Base-by-base conservation (phyloP, 139 green algal genomes). In the Chlorella sp. region DNA sequence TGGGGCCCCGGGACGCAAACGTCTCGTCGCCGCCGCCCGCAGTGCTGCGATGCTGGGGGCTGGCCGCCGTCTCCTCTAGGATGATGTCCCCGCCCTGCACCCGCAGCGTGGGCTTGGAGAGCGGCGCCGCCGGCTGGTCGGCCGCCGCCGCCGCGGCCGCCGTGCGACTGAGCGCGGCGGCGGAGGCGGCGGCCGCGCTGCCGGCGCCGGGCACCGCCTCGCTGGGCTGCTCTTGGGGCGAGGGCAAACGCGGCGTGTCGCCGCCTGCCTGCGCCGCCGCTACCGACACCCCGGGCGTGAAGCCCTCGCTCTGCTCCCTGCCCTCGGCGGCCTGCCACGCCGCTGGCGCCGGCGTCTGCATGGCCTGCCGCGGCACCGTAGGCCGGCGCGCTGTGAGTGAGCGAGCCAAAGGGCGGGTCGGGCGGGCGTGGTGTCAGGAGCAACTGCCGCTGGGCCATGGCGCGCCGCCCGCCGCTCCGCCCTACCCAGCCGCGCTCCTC, bases 21-120 rank as follows among this genome's bases (percentile, higher is more conserved):
- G n/a, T n/a, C n/a, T n/a, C n/a, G n/a, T n/a, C n/a, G n/a, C n/a
- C n/a, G n/a, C n/a, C 35, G 3, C 45, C 60, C 6, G 17, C 60
- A 11, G 53, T 31, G 23, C 3, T 27, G 3, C 27, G 53, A 5
- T 35, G 35, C 36, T 53, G 51, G 15, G 68, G 53, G 68, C 51
- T 65, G 38, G 59, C 6, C 5, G 65, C 67, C n/a, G n/a, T n/a
- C 33, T 76, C 66, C 42, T 82, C 76, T 23, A 82, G 55, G 27
- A 82, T 82, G 50, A 82, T 82, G 36, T 82, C 76, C 9, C 46
- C 67, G 40, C 55, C 76, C 40, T 77, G 76, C 38, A 82, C 48
- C 9, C 76, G 38, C 31, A 82, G 25, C 29, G 27, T 41, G 11
- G 70, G 70, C 43, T 63, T 33, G 56, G 56, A 21, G 9, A 63